Base-by-base conservation (phyloP, 1,284 basidiomycete genomes). In the Ganoderma boninense region DNA sequence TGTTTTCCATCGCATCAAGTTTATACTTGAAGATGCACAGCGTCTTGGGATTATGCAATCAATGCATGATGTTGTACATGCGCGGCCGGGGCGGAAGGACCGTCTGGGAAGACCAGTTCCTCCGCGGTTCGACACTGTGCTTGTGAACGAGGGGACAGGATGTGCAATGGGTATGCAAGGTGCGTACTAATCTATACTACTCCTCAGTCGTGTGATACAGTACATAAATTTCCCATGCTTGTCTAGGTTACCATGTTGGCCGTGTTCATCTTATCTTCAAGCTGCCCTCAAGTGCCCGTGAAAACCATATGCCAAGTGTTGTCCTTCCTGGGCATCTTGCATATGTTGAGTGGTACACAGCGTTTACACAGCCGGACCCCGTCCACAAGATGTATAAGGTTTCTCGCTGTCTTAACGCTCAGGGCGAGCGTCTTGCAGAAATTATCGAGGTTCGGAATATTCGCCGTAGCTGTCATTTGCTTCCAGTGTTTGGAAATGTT, bases 301-400 rank as follows among this genome's bases (percentile, higher is more conserved):
- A 42, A 2, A 6, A 20, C 4, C 32, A 23, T 13, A 40, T 10
- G 42, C 26, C 62, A 23, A 54, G 68, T 13, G 56, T 56, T 38
- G 14, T 54, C 13, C 13, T 29, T 13, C 73, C 77, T 5, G 35
- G 52, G 8, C 66, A 77, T 61, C 72, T 82, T 11, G 81, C 77
- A 1, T 82, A 81, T 62, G 66, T 82, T 20, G 79, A 82, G 65
- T 82, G 80, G 80, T 81, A 77, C 66, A 73, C 77, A 1, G 65
- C 71, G 2, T 76, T 81, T 64, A 62, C 66, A 0, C 26, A 13
- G 0, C 61, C 74, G 2, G 52, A 75, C 14, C 6, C 44, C 6
- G 35, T 52, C 13, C 74, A 77, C 56, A 62, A 60, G 0, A 40
- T 77, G 46, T 75, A 73, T 66, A 66, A 71, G 60, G 60, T 82